These are phyloP conservation scores for Liriodendron chinense DNA, from an alignment of 164 flowering plant species.

Conservation along the genomic window DNA sequence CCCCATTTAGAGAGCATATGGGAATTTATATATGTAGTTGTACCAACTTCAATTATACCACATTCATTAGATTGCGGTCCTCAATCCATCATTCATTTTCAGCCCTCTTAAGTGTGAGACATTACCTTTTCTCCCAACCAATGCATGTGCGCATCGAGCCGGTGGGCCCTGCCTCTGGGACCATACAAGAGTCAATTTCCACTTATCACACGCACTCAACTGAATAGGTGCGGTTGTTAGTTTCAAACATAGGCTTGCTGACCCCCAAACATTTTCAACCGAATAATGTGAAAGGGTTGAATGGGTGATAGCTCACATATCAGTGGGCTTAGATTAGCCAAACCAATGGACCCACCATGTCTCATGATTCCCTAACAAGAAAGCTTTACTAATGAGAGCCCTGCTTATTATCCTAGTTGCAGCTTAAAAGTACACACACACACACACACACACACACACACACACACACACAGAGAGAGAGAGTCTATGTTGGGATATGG, in stretches of 20 bases:
- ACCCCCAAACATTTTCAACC: neutral
- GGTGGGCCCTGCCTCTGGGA: neutral
- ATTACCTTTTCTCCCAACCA: constrained; percentile 12
- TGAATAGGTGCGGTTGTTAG: neutral
- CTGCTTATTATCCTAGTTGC: neutral
- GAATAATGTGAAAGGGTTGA: neutral
- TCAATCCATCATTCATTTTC: neutral
- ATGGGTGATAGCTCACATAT: neutral
- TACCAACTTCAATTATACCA: neutral
- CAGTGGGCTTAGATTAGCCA: neutral
- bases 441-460: no score
- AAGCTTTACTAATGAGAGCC: neutral
- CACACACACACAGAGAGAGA: no score
- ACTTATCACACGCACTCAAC: neutral
- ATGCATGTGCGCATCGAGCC: neutral
- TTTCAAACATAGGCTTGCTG: neutral
- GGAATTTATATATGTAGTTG: neutral
- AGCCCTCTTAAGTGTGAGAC: constrained; percentile 2
- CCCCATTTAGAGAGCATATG: constrained; percentile 15
- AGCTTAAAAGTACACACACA: neutral
- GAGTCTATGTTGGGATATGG: no score
- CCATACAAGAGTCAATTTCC: neutral
- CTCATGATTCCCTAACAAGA: neutral
- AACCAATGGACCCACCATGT: neutral
- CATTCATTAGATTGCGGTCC: constrained; percentile 7